phyloP scores from a whole-genome alignment of 108 stramenopile species.

The Stephanodiscus minutulus region DNA sequence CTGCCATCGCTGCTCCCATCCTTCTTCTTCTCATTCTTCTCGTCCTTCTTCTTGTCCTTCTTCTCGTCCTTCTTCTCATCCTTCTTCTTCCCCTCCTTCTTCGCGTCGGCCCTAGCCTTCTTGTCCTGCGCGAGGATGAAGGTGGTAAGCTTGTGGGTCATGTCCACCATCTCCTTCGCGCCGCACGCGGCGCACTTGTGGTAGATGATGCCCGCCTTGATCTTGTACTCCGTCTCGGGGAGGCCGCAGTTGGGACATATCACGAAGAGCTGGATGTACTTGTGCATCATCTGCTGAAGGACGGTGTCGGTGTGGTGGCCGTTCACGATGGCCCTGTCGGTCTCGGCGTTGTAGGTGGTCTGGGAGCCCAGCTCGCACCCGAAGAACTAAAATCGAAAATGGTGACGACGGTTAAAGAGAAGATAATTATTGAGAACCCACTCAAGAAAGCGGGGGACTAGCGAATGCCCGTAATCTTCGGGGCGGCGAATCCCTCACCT shows the following conservation, averaged over 20 bases:
- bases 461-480: neutral
- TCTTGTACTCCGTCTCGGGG: conserved; percentile 98
- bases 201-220: conserved; percentile 90
- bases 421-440: neutral
- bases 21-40: too few relatives aligned
- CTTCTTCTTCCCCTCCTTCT: conserved; percentile 64
- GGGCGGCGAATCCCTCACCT: conserved; percentile 30
- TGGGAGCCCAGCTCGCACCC: conserved; percentile 98
- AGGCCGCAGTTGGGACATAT: conserved; percentile 96
- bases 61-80: conserved; percentile 51
- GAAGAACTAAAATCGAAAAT: conserved; percentile 69
- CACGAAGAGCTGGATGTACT: conserved; percentile 96
- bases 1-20: conserved; percentile 42
- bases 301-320: conserved; percentile 92
- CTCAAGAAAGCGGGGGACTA: neutral
- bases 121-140: conserved; percentile 90
- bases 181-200: conserved; percentile 98
- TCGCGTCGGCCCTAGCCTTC: conserved; percentile 82
- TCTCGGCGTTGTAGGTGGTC: conserved; percentile 91
- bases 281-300: conserved; percentile 89
- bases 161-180: conserved; percentile 96
- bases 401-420: neutral
- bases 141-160: conserved; percentile 95
- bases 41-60: conserved; percentile 46
- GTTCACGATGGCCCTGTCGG: conserved; percentile 96